Conservation (phyloP, 2,329 filamentous ascomycete genomes). For the Paradendryphiella salina region DNA sequence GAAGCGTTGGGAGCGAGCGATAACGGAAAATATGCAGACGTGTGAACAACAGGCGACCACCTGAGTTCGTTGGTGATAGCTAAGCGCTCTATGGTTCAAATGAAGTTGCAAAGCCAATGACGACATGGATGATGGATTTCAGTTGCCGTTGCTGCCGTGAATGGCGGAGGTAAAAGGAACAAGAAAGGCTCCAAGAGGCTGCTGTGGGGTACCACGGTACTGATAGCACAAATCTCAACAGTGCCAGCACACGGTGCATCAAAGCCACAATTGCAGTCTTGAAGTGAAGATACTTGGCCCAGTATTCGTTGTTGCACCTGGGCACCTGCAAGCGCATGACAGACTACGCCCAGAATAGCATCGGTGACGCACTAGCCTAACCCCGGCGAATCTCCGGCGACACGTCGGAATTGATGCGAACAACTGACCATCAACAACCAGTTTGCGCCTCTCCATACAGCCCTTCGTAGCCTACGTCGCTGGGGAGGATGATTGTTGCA, state of each 20-base stretch:
- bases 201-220: background rate
- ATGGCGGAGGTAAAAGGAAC: background rate
- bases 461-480: slow-evolving; percentile 26
- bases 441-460: slow-evolving; percentile 25
- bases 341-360: slow-evolving; percentile 16
- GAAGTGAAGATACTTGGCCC: slow-evolving; percentile 1
- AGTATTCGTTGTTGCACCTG: slow-evolving; percentile 4
- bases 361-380: slow-evolving; percentile 30
- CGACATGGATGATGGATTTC: background rate
- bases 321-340: background rate
- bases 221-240: background rate
- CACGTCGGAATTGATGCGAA: slow-evolving; percentile 21
- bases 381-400: slow-evolving; percentile 28
- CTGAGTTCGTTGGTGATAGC: background rate
- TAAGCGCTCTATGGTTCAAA: background rate
- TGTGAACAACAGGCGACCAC: background rate
- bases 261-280: background rate
- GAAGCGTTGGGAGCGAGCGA: background rate
- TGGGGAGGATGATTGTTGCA: slow-evolving; percentile 45
- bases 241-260: slow-evolving; percentile 4
- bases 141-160: slow-evolving; percentile 1
- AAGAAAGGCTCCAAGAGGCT: background rate
- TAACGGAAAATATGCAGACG: background rate
- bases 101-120: background rate
- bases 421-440: slow-evolving; percentile 27